A percentile compares a stretch with the other conserved stretches of the same genome.
Evolutionary conservation across 495 filamentous ascomycete species (phyloP).

Genomic region (Tuber aestivum): DNA sequence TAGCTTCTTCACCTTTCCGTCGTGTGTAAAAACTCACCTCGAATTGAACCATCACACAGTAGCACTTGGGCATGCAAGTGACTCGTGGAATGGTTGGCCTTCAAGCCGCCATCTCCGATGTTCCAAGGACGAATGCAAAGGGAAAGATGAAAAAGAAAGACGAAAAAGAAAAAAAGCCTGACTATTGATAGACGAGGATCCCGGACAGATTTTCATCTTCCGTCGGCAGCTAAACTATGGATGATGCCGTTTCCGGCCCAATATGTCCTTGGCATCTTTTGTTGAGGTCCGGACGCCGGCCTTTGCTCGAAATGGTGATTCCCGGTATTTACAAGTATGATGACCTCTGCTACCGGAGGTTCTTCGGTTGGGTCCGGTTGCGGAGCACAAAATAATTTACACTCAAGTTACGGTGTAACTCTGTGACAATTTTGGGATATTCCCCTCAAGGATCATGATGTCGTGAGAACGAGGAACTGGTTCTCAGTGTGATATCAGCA

Average conservation of each 20-base stretch:
- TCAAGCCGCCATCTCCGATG: not conserved
- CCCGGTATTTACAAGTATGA: not conserved
- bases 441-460: not conserved
- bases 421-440: not conserved
- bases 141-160: not conserved
- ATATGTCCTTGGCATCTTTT: not conserved
- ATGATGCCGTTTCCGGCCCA: not conserved
- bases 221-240: not conserved
- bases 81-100: not conserved
- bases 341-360: not conserved
- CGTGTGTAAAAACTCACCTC: not conserved
- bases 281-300: not conserved
- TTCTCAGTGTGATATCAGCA: not conserved
- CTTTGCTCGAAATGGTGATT: not conserved
- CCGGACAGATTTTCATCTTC: conserved; percentile 1
- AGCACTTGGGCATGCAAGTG: not conserved
- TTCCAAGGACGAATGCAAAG: not conserved
- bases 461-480: not conserved
- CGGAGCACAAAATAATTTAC: not conserved
- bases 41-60: not conserved
- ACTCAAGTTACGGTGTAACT: not conserved
- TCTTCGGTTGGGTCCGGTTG: not conserved
- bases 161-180: not conserved
- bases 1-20: not conserved
- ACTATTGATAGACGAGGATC: not conserved